Conservation (phyloP, 129 eudicot genomes). For the Tanacetum coccineum region DNA sequence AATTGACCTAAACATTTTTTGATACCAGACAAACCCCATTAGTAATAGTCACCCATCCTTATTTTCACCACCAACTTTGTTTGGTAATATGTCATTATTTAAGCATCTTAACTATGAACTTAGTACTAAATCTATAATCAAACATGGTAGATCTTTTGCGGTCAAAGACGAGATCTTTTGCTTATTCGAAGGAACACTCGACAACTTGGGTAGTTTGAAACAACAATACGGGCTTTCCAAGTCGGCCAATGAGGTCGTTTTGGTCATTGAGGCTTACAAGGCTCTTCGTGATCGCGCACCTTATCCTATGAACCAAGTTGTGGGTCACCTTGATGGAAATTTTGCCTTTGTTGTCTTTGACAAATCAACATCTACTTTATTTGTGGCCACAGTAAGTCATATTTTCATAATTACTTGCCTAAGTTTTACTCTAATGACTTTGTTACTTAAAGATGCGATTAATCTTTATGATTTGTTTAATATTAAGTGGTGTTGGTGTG, state of each 20-base stretch:
- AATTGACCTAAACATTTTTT: conserved; percentile 16
- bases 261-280: conserved; percentile 89
- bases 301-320: conserved; percentile 89
- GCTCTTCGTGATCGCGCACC: conserved; percentile 97
- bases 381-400: conserved; percentile 85
- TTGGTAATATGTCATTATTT: conserved; percentile 19
- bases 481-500: conserved; percentile 25
- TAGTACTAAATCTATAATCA: background rate
- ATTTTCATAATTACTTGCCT: conserved; percentile 22
- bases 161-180: conserved; percentile 92
- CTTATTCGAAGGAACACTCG: conserved; percentile 83
- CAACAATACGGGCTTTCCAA: conserved; percentile 91
- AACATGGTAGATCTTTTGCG: conserved; percentile 67
- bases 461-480: conserved; percentile 4
- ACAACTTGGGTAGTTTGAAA: conserved; percentile 86
- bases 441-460: background rate
- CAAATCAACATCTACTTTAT: conserved; percentile 87
- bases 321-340: conserved; percentile 83
- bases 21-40: conserved; percentile 4
- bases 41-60: background rate
- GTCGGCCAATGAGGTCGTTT: conserved; percentile 80
- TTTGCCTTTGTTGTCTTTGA: conserved; percentile 81
- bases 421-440: conserved; percentile 16
- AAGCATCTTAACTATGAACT: conserved; percentile 19
- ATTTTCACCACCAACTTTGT: conserved; percentile 6